phyloP scores from a whole-genome alignment of 2,329 filamentous ascomycete genomes.

The Hypoxylon sp. region DNA sequence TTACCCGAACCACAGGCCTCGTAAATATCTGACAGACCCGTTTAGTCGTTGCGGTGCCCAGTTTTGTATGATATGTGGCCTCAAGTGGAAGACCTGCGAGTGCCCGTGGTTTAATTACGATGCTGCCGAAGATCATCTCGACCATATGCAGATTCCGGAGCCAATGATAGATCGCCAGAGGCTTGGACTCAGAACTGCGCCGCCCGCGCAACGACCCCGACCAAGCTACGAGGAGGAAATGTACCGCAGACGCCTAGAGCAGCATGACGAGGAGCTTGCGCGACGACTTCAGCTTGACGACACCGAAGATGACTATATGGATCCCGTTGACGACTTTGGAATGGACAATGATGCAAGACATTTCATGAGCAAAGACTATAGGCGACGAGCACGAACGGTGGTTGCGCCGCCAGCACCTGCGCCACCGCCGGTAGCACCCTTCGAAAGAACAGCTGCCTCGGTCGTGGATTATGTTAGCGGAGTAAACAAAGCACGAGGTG shows the following conservation, averaged over 20 bases:
- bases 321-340: constrained; percentile 51
- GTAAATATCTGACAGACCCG: constrained; percentile 42
- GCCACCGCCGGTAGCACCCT: constrained; percentile 48
- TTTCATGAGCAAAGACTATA: constrained; percentile 72
- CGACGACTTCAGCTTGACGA: constrained; percentile 54
- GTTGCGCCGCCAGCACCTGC: constrained; percentile 52
- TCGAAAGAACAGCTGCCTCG: constrained; percentile 52
- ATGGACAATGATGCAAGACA: constrained; percentile 66
- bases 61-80: constrained; percentile 88
- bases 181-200: constrained; percentile 42
- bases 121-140: constrained; percentile 64
- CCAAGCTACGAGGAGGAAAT: constrained; percentile 62
- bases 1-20: constrained; percentile 5
- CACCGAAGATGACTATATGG: constrained; percentile 55
- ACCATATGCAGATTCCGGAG: constrained; percentile 63
- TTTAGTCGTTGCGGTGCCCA: constrained; percentile 78
- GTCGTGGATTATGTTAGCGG: constrained; percentile 59
- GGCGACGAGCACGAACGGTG: constrained; percentile 54
- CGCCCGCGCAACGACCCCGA: constrained; percentile 49
- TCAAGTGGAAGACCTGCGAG: constrained; percentile 84
- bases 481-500: constrained; percentile 57
- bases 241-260: constrained; percentile 59
- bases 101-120: constrained; percentile 84
- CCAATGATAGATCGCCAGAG: constrained; percentile 54
- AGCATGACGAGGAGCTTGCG: constrained; percentile 58